Evolutionary conservation across 2,329 filamentous ascomycete species (phyloP), one percentile per base, ranked within the genome.

Genomic region (Beauveria australis): DNA sequence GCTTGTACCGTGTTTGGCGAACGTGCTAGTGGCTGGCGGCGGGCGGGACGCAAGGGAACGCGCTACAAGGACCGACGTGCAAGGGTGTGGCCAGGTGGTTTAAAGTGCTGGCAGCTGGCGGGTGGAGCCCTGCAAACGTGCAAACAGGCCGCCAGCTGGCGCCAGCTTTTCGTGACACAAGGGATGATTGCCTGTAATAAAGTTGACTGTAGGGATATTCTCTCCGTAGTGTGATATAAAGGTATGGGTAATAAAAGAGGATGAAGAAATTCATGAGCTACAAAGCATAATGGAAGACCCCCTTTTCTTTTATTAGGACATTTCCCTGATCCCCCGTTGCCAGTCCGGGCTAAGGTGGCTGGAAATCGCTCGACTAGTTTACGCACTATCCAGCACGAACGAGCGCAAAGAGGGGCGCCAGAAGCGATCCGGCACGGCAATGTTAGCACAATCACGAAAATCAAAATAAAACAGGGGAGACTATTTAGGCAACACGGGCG

Each of bases 101-200:
- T 58, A 58, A 41, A 58, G 55, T 58, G 55, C 55, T 51, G 55
- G 46, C 55, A 58, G 55, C 46, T 49, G 33, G 53, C 18, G n/a
- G 30, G 54, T 40, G 55, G 24, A 22, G 24, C 41, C 28, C 12
- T 47, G 44, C 44, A 47, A 47, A 40, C 28, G 43, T 30, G 44
- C 43, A 57, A 48, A 48, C 54, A 9, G 43, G n/a, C 8, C 18
- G 53, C 40, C 53, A 18, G 40, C 24, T 41, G 51, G 37, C 52
- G 5, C 37, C 2, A 18, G 19, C 14, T 40, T 22, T 33, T 19
- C 30, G 48, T 8, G n/a, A 37, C 5, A 37, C 5, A 12, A 37
- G 33, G 30, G 30, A 33, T 33, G 12, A 33, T 12, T 5, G 30
- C 30, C 5, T 33, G 30, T 37, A 16, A 33, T 37, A 37, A 37